These are phyloP conservation scores for Globisporangium acanthophoron DNA, from an alignment of 352 stramenopile species.

Conservation along the genomic window DNA sequence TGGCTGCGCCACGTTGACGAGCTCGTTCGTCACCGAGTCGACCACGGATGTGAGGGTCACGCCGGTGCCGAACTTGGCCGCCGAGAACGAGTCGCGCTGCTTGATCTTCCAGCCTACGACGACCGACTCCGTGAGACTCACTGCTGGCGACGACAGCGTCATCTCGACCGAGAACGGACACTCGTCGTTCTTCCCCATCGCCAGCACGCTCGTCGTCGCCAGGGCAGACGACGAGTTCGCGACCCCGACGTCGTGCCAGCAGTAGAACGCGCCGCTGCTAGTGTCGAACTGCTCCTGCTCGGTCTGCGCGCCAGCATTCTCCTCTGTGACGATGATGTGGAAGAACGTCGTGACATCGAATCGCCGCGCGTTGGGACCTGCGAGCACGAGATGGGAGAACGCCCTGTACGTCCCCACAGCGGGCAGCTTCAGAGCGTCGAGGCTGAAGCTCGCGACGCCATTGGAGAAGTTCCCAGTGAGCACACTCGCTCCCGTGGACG, in stretches of 20 bases:
- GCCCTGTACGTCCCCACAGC: constrained; percentile 27
- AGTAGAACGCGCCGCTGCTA: constrained; percentile 31
- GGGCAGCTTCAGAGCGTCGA: constrained; percentile 26
- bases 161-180: constrained; percentile 45
- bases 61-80: constrained; percentile 9
- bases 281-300: constrained; percentile 20
- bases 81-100: constrained; percentile 16
- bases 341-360: constrained; percentile 60
- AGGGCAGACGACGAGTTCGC: constrained; percentile 13
- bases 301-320: constrained; percentile 17
- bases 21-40: constrained; percentile 19
- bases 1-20: constrained; percentile 32
- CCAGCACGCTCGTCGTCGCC: constrained; percentile 24
- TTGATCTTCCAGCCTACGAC: constrained; percentile 28
- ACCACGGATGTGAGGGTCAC: constrained; percentile 33
- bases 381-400: constrained; percentile 42
- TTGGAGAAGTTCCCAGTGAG: constrained; percentile 30
- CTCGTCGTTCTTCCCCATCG: constrained; percentile 22
- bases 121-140: constrained; percentile 13
- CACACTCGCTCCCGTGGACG: not conserved
- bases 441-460: constrained; percentile 25
- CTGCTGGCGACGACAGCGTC: constrained; percentile 18
- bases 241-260: constrained; percentile 34
- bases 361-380: constrained; percentile 20
- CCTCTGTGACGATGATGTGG: constrained; percentile 30